Evolutionary conservation across 306 rosid genomes (phyloP).

Genomic region (Neltuma alba): DNA sequence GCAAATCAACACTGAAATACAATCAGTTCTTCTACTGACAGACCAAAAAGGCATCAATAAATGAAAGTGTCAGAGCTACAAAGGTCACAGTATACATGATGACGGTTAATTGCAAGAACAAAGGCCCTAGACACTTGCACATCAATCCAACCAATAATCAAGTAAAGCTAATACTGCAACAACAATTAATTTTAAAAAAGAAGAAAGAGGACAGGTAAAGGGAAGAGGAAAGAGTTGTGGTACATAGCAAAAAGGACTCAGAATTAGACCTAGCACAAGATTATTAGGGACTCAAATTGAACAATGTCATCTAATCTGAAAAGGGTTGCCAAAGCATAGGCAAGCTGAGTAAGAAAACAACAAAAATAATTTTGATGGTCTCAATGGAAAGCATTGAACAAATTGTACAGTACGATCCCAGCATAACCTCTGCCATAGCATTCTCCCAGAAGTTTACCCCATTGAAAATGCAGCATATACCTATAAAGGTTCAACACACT

Average conservation of each 20-base stretch:
- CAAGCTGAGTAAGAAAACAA: not conserved
- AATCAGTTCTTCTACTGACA: not conserved
- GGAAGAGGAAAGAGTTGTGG: not conserved
- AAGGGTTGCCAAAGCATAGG: not conserved
- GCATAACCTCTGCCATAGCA: not conserved
- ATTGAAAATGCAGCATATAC: not conserved
- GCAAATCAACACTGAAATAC: conserved; percentile 21
- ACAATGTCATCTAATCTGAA: not conserved
- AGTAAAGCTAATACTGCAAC: conserved; percentile 15
- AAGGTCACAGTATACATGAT: not conserved
- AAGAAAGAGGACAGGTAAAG: not conserved
- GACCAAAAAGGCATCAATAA: conserved; percentile 1
- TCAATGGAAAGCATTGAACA: not conserved
- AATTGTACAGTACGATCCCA: not conserved
- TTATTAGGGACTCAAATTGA: not conserved
- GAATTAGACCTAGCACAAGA: not conserved
- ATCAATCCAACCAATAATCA: conserved; percentile 11
- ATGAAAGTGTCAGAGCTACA: not conserved
- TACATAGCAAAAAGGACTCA: not conserved
- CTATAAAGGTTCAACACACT: not conserved
- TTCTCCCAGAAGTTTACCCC: not conserved
- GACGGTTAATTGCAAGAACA: conserved; percentile 9
- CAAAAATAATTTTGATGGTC: not conserved
- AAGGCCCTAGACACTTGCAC: not conserved
- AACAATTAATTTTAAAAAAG: conserved; percentile 26